Base-by-base conservation (phyloP, 2,329 filamentous ascomycete genomes). In the Byssochlamys sp. region DNA sequence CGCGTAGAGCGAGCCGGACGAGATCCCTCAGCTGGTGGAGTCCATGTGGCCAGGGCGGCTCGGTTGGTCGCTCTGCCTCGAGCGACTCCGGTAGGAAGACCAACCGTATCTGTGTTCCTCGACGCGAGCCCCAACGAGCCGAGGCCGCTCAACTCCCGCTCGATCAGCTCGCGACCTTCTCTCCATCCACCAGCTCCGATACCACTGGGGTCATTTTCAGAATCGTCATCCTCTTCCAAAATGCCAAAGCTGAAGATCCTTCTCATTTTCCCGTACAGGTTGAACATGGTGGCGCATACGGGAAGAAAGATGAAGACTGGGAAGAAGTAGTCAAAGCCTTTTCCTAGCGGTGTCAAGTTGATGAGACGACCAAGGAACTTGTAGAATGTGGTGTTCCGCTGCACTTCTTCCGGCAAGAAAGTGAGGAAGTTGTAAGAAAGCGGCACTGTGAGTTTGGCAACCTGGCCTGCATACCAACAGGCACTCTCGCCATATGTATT, bases 371-470 rank as follows among this genome's bases (percentile, higher is more conserved):
- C 94, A 0, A 99, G 81, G 66, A 99, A 96, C 49, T 82, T 73
- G 75, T 92, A 96, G 73, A 97, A 99, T 0, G 86, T 84, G 0
- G 91, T 96, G 65, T 86, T 82, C 58, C 80, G 75, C 68, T 91
- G 92, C 49, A 95, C 83, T 11, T 79, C 78, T 6, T 78, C 80
- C 0, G 89, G 88, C 25, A 96, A 75, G 70, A 97, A 92, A 0
- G 92, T 96, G 71, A 96, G 81, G 69, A 97, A 99, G 75, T 99
- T 99, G 82, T 96, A 99, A 3, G 89, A 86, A 7, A 99, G 80
- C 0, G 94, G 94, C 0, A 99, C 90, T 1, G 89, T 96, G 50
- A 99, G 84, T 67, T 91, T 90, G 55, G 94, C 92, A 10, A 96
- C 89, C 71, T 96, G 90, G 58, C 90, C 86, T 1, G 90, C 88